Percentiles rank a stretch among this genome's conserved stretches.
phyloP scores from a whole-genome alignment of 1,284 basidiomycete genomes.

The Sporisorium reilianum region DNA sequence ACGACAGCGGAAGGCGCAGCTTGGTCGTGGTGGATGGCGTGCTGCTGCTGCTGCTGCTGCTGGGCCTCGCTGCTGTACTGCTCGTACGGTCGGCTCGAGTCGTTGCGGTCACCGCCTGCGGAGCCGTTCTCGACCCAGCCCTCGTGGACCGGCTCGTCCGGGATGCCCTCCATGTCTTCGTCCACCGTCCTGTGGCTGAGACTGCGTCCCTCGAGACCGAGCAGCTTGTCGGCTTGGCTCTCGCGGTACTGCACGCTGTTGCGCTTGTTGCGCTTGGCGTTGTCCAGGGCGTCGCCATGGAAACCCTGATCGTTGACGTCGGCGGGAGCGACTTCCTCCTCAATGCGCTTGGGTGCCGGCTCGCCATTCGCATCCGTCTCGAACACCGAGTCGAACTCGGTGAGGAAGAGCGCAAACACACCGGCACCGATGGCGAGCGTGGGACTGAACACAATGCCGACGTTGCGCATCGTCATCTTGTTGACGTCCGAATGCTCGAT shows the following conservation, averaged over 20 bases:
- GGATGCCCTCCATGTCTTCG: constrained; percentile 43
- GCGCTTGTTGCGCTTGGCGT: constrained; percentile 35
- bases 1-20: constrained; percentile 15
- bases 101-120: not conserved
- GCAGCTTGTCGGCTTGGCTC: constrained; percentile 45
- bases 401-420: constrained; percentile 63
- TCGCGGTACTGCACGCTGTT: constrained; percentile 50
- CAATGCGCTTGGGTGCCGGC: constrained; percentile 49
- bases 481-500: constrained; percentile 89
- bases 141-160: constrained; percentile 15
- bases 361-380: constrained; percentile 60
- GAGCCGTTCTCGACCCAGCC: constrained; percentile 19
- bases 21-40: constrained; percentile 4
- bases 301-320: constrained; percentile 7
- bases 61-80: not conserved
- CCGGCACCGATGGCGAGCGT: constrained; percentile 65
- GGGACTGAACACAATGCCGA: constrained; percentile 85
- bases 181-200: constrained; percentile 32
- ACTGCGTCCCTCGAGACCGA: constrained; percentile 48
- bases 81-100: constrained; percentile 14
- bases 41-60: constrained; percentile 12
- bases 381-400: constrained; percentile 63
- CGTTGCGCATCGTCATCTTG: constrained; percentile 99
- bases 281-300: not conserved
- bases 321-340: constrained; percentile 31